phyloP scores from a whole-genome alignment of 1,284 basidiomycete species.

The Ceratobasidium sp. region DNA sequence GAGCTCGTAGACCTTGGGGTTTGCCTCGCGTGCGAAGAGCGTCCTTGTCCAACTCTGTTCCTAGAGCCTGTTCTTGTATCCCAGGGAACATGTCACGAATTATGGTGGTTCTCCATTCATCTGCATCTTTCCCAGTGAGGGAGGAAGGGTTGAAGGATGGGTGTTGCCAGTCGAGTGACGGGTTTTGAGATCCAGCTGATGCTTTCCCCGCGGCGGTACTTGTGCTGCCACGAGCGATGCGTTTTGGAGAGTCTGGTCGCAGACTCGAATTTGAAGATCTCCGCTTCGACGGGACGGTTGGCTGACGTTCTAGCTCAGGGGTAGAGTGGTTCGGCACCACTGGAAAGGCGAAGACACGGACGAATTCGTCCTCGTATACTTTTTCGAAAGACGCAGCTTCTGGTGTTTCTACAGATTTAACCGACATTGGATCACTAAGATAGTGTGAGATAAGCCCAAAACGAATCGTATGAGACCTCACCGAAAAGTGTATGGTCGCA shows the following conservation, averaged over 20 bases:
- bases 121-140: conserved; percentile 13
- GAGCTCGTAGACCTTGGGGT: conserved; percentile 15
- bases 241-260: conserved; percentile 24
- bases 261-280: conserved; percentile 10
- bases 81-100: conserved; percentile 42
- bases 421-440: conserved; percentile 62
- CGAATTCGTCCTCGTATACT: conserved; percentile 27
- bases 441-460: conserved; percentile 1
- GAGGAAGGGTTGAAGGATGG: conserved; percentile 8
- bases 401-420: conserved; percentile 62
- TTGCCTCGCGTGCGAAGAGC: conserved; percentile 49
- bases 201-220: not conserved
- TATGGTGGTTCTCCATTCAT: conserved; percentile 25
- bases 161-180: conserved; percentile 18
- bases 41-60: not conserved
- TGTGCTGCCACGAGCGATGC: not conserved
- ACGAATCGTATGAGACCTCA: conserved; percentile 53
- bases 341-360: conserved; percentile 35
- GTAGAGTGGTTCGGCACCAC: not conserved
- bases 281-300: conserved; percentile 18
- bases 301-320: not conserved
- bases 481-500: conserved; percentile 72
- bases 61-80: not conserved
- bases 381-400: conserved; percentile 21
- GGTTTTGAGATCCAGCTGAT: not conserved